Evolutionary conservation across 805 yeast genomes (phyloP).

Genomic region (Jamesozyma rosinii): DNA sequence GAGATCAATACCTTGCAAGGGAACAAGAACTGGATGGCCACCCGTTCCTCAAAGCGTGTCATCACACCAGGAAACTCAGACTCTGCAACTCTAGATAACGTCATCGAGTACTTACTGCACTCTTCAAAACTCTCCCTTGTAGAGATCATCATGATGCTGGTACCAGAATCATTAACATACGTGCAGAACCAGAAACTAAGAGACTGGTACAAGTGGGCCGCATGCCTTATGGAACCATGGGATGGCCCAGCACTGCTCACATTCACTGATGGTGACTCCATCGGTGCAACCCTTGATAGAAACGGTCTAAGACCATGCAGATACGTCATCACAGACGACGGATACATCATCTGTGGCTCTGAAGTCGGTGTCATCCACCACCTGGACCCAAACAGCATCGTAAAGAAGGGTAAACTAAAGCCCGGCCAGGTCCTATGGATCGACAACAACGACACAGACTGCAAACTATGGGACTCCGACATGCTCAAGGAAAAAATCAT

Average conservation of each 20-base stretch:
- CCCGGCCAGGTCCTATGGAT: conserved; percentile 96
- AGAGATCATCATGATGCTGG: conserved; percentile 93
- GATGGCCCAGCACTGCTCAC: conserved; percentile 98
- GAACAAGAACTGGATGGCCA: conserved; percentile 98
- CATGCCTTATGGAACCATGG: conserved; percentile 99
- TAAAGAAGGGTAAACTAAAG: conserved; percentile 86
- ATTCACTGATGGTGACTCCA: conserved; percentile 90
- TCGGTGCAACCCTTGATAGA: conserved; percentile 71
- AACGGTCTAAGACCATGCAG: conserved; percentile 98
- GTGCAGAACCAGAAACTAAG: conserved; percentile 85
- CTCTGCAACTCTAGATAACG: conserved; percentile 96
- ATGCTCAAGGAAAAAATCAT: conserved; percentile 77
- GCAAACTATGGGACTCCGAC: conserved; percentile 72
- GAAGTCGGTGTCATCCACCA: conserved; percentile 93
- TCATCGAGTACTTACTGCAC: conserved; percentile 79
- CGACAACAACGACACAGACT: conserved; percentile 81
- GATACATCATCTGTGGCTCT: conserved; percentile 93
- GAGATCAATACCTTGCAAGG: conserved; percentile 96
- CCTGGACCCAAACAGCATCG: conserved; percentile 68
- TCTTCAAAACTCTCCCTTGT: conserved; percentile 89
- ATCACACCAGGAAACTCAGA: conserved; percentile 98
- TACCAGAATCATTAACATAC: conserved; percentile 75
- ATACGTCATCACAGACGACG: conserved; percentile 89
- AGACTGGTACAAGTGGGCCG: conserved; percentile 98
- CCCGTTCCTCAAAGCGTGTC: conserved; percentile 61